phyloP scores from a whole-genome alignment of 345 rosid genomes.

The Eucalyptus globulus region DNA sequence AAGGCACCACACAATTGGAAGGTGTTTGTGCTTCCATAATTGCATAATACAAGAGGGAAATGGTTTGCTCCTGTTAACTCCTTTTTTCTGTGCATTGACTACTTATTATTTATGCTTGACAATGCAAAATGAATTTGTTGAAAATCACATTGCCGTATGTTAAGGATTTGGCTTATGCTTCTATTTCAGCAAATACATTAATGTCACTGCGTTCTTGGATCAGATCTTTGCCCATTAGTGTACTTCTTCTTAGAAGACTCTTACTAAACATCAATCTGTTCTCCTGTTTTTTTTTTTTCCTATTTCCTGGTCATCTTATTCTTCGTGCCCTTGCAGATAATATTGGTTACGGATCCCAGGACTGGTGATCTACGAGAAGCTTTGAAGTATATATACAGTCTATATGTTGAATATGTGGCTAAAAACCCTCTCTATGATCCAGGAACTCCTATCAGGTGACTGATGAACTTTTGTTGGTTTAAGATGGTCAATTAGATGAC shows the following conservation, averaged over 20 bases:
- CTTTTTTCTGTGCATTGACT: neutral
- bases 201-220: neutral
- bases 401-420: conserved; percentile 80
- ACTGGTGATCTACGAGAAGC: conserved; percentile 84
- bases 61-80: neutral
- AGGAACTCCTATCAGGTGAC: conserved; percentile 78
- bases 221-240: neutral
- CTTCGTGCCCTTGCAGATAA: conserved; percentile 33
- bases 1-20: neutral
- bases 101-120: neutral
- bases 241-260: neutral
- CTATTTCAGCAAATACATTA: neutral
- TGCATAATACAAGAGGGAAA: neutral
- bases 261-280: neutral
- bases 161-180: neutral
- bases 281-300: neutral
- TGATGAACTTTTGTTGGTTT: neutral
- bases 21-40: neutral
- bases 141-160: neutral
- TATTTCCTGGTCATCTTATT: neutral
- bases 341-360: conserved; percentile 82
- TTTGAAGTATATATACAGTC: conserved; percentile 73
- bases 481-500: conserved; percentile 29
- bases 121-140: neutral
- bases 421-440: conserved; percentile 79